Base-by-base conservation (phyloP, 176 grass and related monocot species). In the Oryza glumipatula region DNA sequence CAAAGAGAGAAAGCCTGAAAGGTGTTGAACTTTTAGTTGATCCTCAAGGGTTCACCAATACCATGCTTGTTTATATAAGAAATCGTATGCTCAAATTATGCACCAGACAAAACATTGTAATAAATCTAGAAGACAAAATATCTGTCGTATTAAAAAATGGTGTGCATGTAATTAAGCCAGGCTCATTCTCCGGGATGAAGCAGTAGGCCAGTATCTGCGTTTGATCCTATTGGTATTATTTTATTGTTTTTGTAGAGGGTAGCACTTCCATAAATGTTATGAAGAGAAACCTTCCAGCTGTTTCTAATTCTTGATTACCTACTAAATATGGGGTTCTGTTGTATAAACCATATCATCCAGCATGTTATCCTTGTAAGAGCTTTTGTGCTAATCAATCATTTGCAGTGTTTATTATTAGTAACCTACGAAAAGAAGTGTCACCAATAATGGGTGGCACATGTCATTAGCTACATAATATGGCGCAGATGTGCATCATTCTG, bases 351-450 rank as follows among this genome's bases (percentile, higher is more conserved):
- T 24, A 41, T 43, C 33, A 23, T 43, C 19, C 35, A 77, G 11
- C 52, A 64, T 41, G 33, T 63, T 77, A 39, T 77, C 36, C 13
- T 70, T 70, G 32, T 21, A 73, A 35, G 52, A 32, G 9, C 3
- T 65, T 65, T 83, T 38, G 16, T 56, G 56, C 26, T 76, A 84
- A 5, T 68, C 68, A 39, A 32, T 39, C 21, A 43, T 45, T 77
- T 75, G 5, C 41, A 6, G 8, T 41, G 24, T 65, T 65, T 23
- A 49, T 12, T 48, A 48, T 4, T 4, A 46, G 11, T 46, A 38
- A 24, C 60, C 11, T 26, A 11, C 51, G 10, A 47, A 19, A 71
- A 71, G 4, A 69, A 64, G 17, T 36, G 41, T 4, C 13, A 46
- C 21, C 65, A 35, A 28, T 73, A 46, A 78, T 58, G 33, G 10